phyloP scores from a whole-genome alignment of 2,329 filamentous ascomycete species.

The Arthroderma sp. region DNA sequence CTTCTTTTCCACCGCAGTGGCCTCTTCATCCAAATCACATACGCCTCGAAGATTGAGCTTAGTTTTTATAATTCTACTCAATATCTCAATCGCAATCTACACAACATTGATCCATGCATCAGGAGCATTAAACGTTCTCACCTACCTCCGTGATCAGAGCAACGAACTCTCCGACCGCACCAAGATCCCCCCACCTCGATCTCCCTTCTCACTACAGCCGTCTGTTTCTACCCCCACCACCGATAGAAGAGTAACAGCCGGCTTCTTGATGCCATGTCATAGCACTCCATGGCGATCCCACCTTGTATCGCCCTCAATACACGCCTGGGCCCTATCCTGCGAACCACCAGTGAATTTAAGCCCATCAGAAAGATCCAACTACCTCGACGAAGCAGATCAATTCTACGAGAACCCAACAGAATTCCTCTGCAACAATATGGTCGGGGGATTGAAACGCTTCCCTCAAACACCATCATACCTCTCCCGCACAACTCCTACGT shows the following conservation, averaged over 20 bases:
- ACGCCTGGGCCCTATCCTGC: conserved; percentile 76
- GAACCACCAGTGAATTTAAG: conserved; percentile 69
- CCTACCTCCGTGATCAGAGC: conserved; percentile 63
- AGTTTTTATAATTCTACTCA: conserved; percentile 47
- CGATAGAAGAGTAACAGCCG: conserved; percentile 38
- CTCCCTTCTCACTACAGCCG: conserved; percentile 1
- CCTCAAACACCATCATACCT: conserved; percentile 23
- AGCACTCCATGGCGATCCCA: conserved; percentile 90
- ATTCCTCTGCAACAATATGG: conserved; percentile 47
- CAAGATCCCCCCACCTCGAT: conserved; percentile 4
- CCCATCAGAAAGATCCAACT: conserved; percentile 46
- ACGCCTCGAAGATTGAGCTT: conserved; percentile 43
- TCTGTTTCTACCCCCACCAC: conserved; percentile 10
- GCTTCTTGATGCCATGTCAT: conserved; percentile 92
- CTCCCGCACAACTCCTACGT: conserved; percentile 2
- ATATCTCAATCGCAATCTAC: conserved; percentile 60
- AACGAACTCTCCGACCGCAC: conserved; percentile 37
- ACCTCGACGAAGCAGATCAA: conserved; percentile 78
- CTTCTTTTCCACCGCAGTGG: conserved; percentile 47
- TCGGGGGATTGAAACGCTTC: conserved; percentile 22
- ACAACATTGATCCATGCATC: conserved; percentile 65
- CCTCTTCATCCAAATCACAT: conserved; percentile 18
- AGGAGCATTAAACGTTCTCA: conserved; percentile 61
- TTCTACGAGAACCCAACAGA: conserved; percentile 59
- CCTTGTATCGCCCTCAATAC: conserved; percentile 59